Evolutionary conservation across 1,284 basidiomycete species (phyloP).

Genomic region (Coniferiporia sulphurascens): DNA sequence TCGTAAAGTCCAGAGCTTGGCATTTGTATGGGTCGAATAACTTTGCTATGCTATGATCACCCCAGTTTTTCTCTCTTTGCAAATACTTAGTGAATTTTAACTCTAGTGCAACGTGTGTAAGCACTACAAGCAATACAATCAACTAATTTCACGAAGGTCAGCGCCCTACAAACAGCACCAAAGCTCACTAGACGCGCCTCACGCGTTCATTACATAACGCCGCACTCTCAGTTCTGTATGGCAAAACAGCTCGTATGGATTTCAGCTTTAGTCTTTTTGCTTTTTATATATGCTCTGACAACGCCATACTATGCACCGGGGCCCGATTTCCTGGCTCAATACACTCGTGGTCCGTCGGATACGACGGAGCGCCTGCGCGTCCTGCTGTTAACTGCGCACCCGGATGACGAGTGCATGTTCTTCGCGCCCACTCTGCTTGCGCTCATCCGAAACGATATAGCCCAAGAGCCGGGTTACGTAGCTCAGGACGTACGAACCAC

Average conservation of each 20-base stretch:
- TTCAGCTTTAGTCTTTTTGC: neutral
- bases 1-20: too few relatives aligned
- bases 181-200: neutral
- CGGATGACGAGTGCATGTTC: slow-evolving; percentile 92
- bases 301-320: slow-evolving; percentile 1
- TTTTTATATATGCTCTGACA: neutral
- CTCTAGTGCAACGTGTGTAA: too few relatives aligned
- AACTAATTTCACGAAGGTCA: too few relatives aligned
- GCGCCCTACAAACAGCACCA: neutral
- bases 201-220: neutral
- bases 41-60: too few relatives aligned
- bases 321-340: neutral
- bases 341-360: too few relatives aligned
- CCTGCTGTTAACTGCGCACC: slow-evolving; percentile 80
- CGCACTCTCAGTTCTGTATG: neutral
- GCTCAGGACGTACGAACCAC: slow-evolving; percentile 14
- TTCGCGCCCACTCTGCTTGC: slow-evolving; percentile 78
- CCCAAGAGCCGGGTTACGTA: neutral
- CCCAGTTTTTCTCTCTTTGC: too few relatives aligned
- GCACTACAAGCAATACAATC: too few relatives aligned
- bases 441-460: slow-evolving; percentile 28
- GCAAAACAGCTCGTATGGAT: neutral
- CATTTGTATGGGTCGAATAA: too few relatives aligned
- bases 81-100: too few relatives aligned
- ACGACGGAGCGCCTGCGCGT: slow-evolving; percentile 27